Conservation (phyloP, 2,329 filamentous ascomycete genomes). For the Aspergillus unguis region DNA sequence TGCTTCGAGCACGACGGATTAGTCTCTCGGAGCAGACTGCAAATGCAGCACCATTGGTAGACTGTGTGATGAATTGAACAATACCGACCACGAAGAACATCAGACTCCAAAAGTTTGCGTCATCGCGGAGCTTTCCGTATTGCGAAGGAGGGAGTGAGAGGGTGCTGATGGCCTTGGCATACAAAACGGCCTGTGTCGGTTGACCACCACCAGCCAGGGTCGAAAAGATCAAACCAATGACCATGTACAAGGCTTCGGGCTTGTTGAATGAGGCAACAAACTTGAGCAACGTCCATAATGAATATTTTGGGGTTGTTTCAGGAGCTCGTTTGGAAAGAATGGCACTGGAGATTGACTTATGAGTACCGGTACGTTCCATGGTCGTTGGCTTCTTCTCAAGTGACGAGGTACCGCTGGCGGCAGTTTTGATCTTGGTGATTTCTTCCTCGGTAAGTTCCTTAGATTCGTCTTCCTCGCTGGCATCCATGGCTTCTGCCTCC, state of each 20-base stretch:
- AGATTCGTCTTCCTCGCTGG: constrained; percentile 27
- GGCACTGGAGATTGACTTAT: constrained; percentile 63
- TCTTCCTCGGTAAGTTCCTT: constrained; percentile 26
- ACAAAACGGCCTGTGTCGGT: constrained; percentile 74
- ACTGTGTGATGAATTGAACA: constrained; percentile 67
- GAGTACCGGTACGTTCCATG: constrained; percentile 46
- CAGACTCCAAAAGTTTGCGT: constrained; percentile 79
- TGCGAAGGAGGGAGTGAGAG: constrained; percentile 57
- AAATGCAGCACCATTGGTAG: constrained; percentile 68
- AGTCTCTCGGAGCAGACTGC: constrained; percentile 84
- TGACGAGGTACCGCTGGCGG: constrained; percentile 27
- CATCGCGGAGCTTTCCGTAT: constrained; percentile 58
- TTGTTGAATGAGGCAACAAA: constrained; percentile 78
- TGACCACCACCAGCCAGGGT: constrained; percentile 78
- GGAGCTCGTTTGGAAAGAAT: constrained; percentile 58
- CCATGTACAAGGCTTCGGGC: constrained; percentile 68
- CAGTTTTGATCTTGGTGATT: constrained; percentile 32
- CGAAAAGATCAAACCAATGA: constrained; percentile 68
- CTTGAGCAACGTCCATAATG: constrained; percentile 71
- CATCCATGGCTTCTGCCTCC: constrained; percentile 31
- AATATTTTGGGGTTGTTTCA: constrained; percentile 58
- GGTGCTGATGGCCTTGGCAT: constrained; percentile 79
- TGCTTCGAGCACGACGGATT: constrained; percentile 76
- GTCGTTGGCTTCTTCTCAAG: constrained; percentile 31
- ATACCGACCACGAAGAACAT: constrained; percentile 87